Conservation (phyloP, 495 filamentous ascomycete genomes). For the Penicillium egyptiacum region DNA sequence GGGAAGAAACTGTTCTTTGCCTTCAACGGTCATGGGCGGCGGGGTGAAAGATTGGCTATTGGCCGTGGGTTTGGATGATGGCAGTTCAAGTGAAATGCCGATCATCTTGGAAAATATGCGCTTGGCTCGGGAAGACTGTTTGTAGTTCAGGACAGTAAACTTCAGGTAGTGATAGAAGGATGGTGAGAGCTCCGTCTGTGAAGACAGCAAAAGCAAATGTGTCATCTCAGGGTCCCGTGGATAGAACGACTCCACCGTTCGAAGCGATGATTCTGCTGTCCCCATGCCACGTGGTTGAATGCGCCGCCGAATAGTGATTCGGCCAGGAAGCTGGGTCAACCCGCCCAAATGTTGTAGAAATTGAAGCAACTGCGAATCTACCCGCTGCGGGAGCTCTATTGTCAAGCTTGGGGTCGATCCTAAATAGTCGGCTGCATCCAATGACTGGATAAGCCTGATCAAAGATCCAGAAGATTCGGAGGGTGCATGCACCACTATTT, state of each 20-base stretch:
- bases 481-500: slow-evolving; percentile 76
- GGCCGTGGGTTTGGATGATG: slow-evolving; percentile 56
- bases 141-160: slow-evolving; percentile 70
- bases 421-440: slow-evolving; percentile 71
- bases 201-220: slow-evolving; percentile 75
- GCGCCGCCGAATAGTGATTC: slow-evolving; percentile 67
- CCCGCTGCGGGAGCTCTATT: slow-evolving; percentile 69
- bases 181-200: slow-evolving; percentile 71
- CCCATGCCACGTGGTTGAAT: slow-evolving; percentile 55
- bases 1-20: slow-evolving; percentile 33
- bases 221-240: slow-evolving; percentile 58
- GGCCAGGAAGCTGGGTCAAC: slow-evolving; percentile 53
- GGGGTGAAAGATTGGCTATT: slow-evolving; percentile 51
- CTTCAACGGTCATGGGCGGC: slow-evolving; percentile 35
- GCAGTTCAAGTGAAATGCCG: slow-evolving; percentile 75
- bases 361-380: slow-evolving; percentile 58
- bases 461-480: slow-evolving; percentile 67
- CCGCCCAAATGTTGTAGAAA: slow-evolving; percentile 64
- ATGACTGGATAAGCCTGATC: slow-evolving; percentile 68
- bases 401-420: slow-evolving; percentile 68
- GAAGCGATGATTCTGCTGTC: slow-evolving; percentile 63
- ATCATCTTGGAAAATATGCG: slow-evolving; percentile 55
- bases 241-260: slow-evolving; percentile 80
- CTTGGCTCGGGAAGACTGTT: slow-evolving; percentile 56
- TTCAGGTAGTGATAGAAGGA: slow-evolving; percentile 80